phyloP scores from a whole-genome alignment of 371 early-diverging fungal genomes.

The Choanephora cucurbitarum region DNA sequence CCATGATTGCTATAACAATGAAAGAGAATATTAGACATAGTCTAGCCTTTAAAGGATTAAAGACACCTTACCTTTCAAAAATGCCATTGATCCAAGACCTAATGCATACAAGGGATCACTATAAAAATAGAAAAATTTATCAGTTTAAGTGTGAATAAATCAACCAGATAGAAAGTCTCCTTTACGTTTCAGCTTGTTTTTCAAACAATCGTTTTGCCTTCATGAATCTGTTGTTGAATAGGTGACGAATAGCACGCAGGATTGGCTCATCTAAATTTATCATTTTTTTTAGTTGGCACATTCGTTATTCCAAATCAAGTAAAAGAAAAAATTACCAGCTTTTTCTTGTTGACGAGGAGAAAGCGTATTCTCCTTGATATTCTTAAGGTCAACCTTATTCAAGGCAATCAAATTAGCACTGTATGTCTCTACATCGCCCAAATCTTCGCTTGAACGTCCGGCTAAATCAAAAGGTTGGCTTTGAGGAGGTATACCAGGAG shows the following conservation, averaged over 20 bases:
- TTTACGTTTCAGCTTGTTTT: constrained; percentile 28
- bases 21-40: constrained; percentile 2
- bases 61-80: constrained; percentile 47
- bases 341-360: constrained; percentile 52
- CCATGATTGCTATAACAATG: constrained; percentile 38
- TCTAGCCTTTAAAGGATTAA: not conserved
- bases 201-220: constrained; percentile 52
- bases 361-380: constrained; percentile 47
- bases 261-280: constrained; percentile 46
- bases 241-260: constrained; percentile 53
- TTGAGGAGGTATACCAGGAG: constrained; percentile 29
- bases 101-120: constrained; percentile 54
- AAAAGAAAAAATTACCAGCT: constrained; percentile 33
- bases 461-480: constrained; percentile 18
- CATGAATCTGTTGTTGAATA: constrained; percentile 63
- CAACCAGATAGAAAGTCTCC: too few species aligned
- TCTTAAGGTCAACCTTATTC: constrained; percentile 34
- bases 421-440: constrained; percentile 23
- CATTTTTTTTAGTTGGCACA: not conserved
- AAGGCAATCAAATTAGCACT: constrained; percentile 33
- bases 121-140: constrained; percentile 8
- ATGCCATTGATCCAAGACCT: constrained; percentile 53
- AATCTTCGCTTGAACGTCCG: constrained; percentile 22
- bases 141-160: too few species aligned
- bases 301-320: not conserved